Base-by-base conservation (phyloP, 352 stramenopile genomes). In the Pythium myriotylum region DNA sequence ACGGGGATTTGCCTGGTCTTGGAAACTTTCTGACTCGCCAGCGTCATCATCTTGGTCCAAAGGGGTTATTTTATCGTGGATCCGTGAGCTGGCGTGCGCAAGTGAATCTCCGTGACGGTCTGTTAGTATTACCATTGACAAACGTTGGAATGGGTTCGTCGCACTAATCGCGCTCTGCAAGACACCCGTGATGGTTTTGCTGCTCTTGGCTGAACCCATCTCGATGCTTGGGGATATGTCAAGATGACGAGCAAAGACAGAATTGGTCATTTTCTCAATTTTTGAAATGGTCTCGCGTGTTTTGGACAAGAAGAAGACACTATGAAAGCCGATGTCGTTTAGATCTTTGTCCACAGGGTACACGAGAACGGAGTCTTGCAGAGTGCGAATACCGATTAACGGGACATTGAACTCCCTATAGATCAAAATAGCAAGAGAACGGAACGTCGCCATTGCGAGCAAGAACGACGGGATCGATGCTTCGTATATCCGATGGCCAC, bases 361-460 rank as follows among this genome's bases (percentile, higher is more conserved):
- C 0, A 90, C 47, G 0, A 74, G 54, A 0, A 79, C 74, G 5
- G 69, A 66, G 7, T 89, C 80, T 40, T 91, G 70, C 3, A 77
- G 67, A 0, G 77, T 86, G 14, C 84, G 73, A 17, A 92, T 61
- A 0, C 77, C 76, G 35, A 92, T 58, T 2, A 89, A 27, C n/a
- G 81, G 73, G 9, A 81, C 68, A 8, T 73, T 71, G 39, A 88
- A 84, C 53, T 92, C 81, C n/a, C 77, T 73, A 54, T 89, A 91
- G 5, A 91, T 59, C 2, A 92, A 55, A 19, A 85, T 56, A 1
- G 77, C 81, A 2, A 92, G 53, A 6, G 72, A 51, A 8, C 61
- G 56, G 52, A 88, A 89, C 4, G 76, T 77, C 10, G 77, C 43
- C 54, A 91, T 77, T 14, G 59, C 55, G 6, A 82, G 58, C 29